phyloP scores from a whole-genome alignment of 768 basidiomycete species.

The Pulveroboletus ravenelii region DNA sequence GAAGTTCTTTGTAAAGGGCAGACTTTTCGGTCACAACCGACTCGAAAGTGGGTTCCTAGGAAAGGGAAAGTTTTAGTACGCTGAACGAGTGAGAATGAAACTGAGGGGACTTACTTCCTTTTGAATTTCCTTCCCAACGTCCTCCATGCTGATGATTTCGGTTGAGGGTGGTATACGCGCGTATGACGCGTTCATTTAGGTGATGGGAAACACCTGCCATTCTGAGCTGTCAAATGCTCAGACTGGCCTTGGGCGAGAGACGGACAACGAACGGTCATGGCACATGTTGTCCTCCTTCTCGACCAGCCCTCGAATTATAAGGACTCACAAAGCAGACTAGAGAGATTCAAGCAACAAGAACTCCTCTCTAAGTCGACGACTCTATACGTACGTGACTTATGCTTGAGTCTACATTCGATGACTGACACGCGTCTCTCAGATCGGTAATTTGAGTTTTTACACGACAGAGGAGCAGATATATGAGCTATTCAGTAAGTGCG shows the following conservation, averaged over 20 bases:
- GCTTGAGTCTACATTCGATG: slow-evolving; percentile 15
- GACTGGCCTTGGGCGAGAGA: background rate
- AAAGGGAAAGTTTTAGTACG: background rate
- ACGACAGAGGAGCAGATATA: slow-evolving; percentile 97
- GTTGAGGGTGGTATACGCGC: slow-evolving; percentile 9
- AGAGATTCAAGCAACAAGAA: slow-evolving; percentile 75
- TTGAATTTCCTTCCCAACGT: slow-evolving; percentile 81
- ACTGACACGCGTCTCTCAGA: slow-evolving; percentile 38
- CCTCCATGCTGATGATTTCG: slow-evolving; percentile 59
- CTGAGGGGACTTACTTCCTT: slow-evolving; percentile 56
- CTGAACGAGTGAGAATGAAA: background rate
- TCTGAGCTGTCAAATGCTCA: slow-evolving; percentile 1
- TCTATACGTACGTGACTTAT: slow-evolving; percentile 66
- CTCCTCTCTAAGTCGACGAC: slow-evolving; percentile 82
- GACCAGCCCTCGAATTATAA: slow-evolving; percentile 98
- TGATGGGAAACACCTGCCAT: slow-evolving; percentile 30
- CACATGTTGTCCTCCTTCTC: slow-evolving; percentile 77
- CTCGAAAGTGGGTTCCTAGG: slow-evolving; percentile 86
- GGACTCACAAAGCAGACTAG: slow-evolving; percentile 81
- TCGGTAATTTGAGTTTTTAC: slow-evolving; percentile 91
- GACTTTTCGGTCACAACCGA: slow-evolving; percentile 86
- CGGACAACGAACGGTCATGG: slow-evolving; percentile 45
- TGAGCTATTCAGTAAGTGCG: slow-evolving; percentile 87
- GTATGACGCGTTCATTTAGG: slow-evolving; percentile 27
- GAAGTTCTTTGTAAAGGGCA: slow-evolving; percentile 79